Base-by-base conservation (phyloP, 2,329 filamentous ascomycete species). In the Orbilia brochopaga region DNA sequence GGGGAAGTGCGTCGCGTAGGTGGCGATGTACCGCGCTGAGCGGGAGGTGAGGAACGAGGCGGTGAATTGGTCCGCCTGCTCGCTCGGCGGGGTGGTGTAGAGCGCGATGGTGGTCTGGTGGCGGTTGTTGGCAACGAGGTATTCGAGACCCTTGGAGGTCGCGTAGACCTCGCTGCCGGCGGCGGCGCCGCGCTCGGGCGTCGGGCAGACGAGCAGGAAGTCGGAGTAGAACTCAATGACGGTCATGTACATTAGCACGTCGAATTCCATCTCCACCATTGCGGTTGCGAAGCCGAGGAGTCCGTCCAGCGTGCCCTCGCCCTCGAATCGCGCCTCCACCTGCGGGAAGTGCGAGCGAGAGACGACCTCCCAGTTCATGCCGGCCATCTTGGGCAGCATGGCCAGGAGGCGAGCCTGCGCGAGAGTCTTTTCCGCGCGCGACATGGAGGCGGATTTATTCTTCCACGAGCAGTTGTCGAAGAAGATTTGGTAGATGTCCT, bases 211-310 rank as follows among this genome's bases (percentile, higher is more conserved):
- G 23, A 70, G 66, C 15, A 70, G 50, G 32, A 70, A 70, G 27
- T 70, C 66, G 17, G 66, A 64, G 42, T 70, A 70, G 19, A 70
- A 70, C 52, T 70, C 66, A 44, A 70, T 70, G 40, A 70, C 59
- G 37, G 66, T 70, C 66, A 70, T 70, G 46, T 70, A 70, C 66
- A 70, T 70, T 37, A 70, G 27, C 32, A 70, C 66, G 35, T 70
- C 66, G 17, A 70, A 70, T 48, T 70, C 66, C 66, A 70, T 70
- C 17, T 70, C 66, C 13, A 70, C 66, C 66, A 70, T 70, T 23
- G 66, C 66, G 15, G 66, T 70, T 17, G 66, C 66, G 23, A 70
- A 70, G 8, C 66, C 66, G 37, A 70, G 66, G 15, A 70, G 48
- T 15, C 66, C 66, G 54, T 70, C 66, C 13, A 70, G 59, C 23